Conservation (phyloP, 495 filamentous ascomycete genomes). For the Hypoxylon cercidicola region DNA sequence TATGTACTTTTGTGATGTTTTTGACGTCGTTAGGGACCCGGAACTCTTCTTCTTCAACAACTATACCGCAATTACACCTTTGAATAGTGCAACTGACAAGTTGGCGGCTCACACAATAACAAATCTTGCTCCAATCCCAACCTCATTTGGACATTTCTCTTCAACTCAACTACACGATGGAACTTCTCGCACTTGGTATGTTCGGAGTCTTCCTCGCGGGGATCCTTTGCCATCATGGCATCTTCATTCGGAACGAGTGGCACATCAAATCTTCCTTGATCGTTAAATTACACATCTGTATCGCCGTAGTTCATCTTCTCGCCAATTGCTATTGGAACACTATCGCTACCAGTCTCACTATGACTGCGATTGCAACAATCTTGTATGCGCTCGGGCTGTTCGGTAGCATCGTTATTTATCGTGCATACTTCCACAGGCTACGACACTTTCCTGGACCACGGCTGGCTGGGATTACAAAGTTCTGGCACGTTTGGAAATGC, state of each 20-base stretch:
- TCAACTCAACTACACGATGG: too few species aligned
- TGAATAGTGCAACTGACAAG: too few species aligned
- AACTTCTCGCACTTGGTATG: too few species aligned
- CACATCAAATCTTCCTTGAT: constrained; percentile 37
- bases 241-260: constrained; percentile 43
- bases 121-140: too few species aligned
- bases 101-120: too few species aligned
- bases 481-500: constrained; percentile 49
- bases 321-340: not conserved
- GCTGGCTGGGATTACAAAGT: constrained; percentile 50
- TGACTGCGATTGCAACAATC: constrained; percentile 7
- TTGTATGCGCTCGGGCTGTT: constrained; percentile 48
- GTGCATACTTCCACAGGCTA: constrained; percentile 57
- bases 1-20: too few species aligned
- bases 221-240: constrained; percentile 16
- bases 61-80: too few species aligned
- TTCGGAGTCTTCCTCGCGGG: constrained; percentile 1
- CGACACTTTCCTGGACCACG: constrained; percentile 57
- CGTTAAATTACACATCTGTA: constrained; percentile 12
- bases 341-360: too few species aligned
- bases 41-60: too few species aligned
- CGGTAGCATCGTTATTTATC: constrained; percentile 58
- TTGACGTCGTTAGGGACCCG: too few species aligned
- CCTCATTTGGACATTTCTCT: too few species aligned
- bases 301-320: constrained; percentile 3